phyloP scores from a whole-genome alignment of 1,284 basidiomycete species.

The Hymenochaete sp. region DNA sequence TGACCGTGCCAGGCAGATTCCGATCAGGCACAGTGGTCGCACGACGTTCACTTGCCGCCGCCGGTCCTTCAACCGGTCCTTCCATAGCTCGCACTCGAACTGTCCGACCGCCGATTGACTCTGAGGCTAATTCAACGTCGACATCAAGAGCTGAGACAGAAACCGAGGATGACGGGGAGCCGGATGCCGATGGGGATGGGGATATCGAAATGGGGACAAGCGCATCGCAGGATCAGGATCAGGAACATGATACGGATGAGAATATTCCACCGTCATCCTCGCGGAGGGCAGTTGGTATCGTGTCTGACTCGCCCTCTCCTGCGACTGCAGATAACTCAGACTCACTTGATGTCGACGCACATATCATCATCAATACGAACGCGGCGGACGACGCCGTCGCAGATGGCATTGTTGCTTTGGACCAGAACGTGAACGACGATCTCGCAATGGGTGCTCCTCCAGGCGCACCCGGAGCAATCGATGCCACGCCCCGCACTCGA shows the following conservation, averaged over 20 bases:
- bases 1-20: conserved; percentile 49
- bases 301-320: conserved; percentile 40
- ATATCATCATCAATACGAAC: conserved; percentile 55
- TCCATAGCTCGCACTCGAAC: conserved; percentile 23
- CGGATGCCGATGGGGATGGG: conserved; percentile 28
- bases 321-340: conserved; percentile 21
- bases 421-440: conserved; percentile 55
- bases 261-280: conserved; percentile 29
- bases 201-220: conserved; percentile 48
- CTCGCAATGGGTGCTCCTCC: conserved; percentile 82
- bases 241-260: too few relatives aligned
- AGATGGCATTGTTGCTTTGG: conserved; percentile 62
- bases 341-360: conserved; percentile 46
- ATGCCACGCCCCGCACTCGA: conserved; percentile 35
- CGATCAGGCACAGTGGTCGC: conserved; percentile 69
- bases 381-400: conserved; percentile 40
- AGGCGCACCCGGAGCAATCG: conserved; percentile 68
- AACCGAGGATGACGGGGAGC: conserved; percentile 48
- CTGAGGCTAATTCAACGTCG: conserved; percentile 46
- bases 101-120: conserved; percentile 32
- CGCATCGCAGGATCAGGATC: conserved; percentile 35
- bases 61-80: conserved; percentile 17
- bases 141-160: conserved; percentile 61
- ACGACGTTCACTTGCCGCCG: conserved; percentile 29
- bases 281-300: conserved; percentile 51